Evolutionary conservation across 805 yeast genomes (phyloP).

Genomic region (Helenozyma baotianmanensis): DNA sequence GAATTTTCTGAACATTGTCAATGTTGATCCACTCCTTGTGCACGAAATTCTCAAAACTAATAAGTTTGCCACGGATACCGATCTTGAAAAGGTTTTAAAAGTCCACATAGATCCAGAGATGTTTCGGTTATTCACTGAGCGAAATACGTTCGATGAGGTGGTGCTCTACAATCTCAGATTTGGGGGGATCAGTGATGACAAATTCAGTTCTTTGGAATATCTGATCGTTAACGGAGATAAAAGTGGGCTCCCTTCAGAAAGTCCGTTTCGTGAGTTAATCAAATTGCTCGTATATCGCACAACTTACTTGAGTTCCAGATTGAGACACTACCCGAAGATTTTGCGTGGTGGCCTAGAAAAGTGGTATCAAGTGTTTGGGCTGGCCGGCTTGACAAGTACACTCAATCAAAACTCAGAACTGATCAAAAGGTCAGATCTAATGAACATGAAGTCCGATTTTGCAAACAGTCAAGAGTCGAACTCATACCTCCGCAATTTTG

Average conservation of each 20-base stretch:
- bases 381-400: conserved; percentile 9
- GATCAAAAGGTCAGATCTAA: conserved; percentile 13
- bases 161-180: conserved; percentile 57
- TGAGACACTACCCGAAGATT: conserved; percentile 28
- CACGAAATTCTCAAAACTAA: conserved; percentile 21
- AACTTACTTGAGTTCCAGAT: conserved; percentile 30
- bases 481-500: conserved; percentile 10
- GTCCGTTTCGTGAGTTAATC: conserved; percentile 52
- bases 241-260: conserved; percentile 41
- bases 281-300: conserved; percentile 28
- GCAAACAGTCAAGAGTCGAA: conserved; percentile 2
- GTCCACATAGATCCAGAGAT: conserved; percentile 55
- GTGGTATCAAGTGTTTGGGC: conserved; percentile 33
- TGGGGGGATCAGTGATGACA: conserved; percentile 23
- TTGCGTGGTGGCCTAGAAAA: conserved; percentile 34
- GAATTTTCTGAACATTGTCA: conserved; percentile 51
- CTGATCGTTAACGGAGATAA: conserved; percentile 30
- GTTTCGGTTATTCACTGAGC: conserved; percentile 44
- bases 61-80: conserved; percentile 48
- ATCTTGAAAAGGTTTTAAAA: conserved; percentile 59
- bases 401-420: not conserved
- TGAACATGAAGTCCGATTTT: conserved; percentile 4
- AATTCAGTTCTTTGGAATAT: conserved; percentile 33
- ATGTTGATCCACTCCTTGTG: conserved; percentile 60
- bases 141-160: conserved; percentile 57